phyloP scores from a whole-genome alignment of 306 rosid genomes.

The Lathyrus tuberosus region DNA sequence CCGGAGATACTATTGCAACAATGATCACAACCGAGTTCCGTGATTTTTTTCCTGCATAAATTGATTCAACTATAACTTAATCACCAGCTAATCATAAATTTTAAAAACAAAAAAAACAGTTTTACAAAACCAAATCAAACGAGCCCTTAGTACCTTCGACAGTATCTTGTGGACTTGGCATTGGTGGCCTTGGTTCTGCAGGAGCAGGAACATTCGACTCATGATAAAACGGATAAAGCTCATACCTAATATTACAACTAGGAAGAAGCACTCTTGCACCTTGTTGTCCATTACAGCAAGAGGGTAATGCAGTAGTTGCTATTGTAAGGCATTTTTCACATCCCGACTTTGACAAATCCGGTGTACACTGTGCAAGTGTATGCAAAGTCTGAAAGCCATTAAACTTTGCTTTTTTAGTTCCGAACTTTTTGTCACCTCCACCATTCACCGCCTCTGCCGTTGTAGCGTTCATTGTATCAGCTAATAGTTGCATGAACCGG shows the following conservation, averaged over 20 bases:
- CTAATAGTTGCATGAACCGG: slow-evolving; percentile 26
- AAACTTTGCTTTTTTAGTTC: slow-evolving; percentile 32
- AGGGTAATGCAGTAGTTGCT: background rate
- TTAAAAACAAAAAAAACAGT: too few species aligned
- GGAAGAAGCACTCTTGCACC: slow-evolving; percentile 24
- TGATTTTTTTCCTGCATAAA: slow-evolving; percentile 40
- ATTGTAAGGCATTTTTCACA: slow-evolving; percentile 33
- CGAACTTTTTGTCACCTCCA: slow-evolving; percentile 39
- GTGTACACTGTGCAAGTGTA: slow-evolving; percentile 48
- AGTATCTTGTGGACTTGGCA: slow-evolving; percentile 1
- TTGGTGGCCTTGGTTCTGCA: background rate
- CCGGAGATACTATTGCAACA: slow-evolving; percentile 39
- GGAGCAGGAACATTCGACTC: background rate
- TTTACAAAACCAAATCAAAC: too few species aligned
- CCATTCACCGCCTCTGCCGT: slow-evolving; percentile 1
- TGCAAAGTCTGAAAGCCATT: slow-evolving; percentile 20
- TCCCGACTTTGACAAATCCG: slow-evolving; percentile 20
- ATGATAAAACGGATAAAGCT: slow-evolving; percentile 11
- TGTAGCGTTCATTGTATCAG: slow-evolving; percentile 5
- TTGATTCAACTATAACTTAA: background rate
- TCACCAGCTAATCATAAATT: background rate
- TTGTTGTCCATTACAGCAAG: slow-evolving; percentile 20
- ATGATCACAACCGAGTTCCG: background rate
- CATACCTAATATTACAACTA: slow-evolving; percentile 34
- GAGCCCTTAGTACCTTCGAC: background rate